These are phyloP conservation scores for Tubosaeta sp. DNA, from an alignment of 768 basidiomycete genomes.

Conservation along the genomic window DNA sequence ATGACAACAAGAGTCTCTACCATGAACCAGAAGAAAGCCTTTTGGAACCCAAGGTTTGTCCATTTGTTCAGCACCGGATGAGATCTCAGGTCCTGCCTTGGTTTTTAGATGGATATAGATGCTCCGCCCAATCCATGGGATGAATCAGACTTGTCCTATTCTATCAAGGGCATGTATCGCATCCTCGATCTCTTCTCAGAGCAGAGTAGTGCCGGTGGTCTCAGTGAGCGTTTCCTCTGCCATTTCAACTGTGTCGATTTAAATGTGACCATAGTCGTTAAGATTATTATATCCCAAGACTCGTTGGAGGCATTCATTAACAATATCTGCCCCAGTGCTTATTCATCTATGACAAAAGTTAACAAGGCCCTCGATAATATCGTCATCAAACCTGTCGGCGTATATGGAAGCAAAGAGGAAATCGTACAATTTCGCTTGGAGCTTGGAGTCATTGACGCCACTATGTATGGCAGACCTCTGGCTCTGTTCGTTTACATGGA, in stretches of 20 bases:
- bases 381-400: constrained; percentile 45
- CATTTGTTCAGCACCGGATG: neutral
- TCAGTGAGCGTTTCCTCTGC: constrained; percentile 34
- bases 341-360: constrained; percentile 48
- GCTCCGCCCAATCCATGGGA: neutral
- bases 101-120: constrained; percentile 18
- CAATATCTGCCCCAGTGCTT: constrained; percentile 45
- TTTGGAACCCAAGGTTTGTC: constrained; percentile 8
- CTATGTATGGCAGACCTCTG: constrained; percentile 31
- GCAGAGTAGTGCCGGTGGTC: constrained; percentile 38
- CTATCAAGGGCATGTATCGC: constrained; percentile 30
- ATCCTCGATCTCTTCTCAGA: too few relatives aligned
- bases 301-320: constrained; percentile 49
- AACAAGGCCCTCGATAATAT: constrained; percentile 24
- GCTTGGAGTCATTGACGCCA: constrained; percentile 34
- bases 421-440: constrained; percentile 43
- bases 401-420: constrained; percentile 53
- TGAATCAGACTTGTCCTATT: constrained; percentile 20
- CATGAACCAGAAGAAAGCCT: constrained; percentile 5
- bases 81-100: neutral
- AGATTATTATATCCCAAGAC: constrained; percentile 55
- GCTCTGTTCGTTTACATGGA: too few relatives aligned
- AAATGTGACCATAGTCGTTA: constrained; percentile 43
- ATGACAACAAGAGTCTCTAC: constrained; percentile 12
- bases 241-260: neutral